Evolutionary conservation across 2,329 filamentous ascomycete species (phyloP).

Genomic region (Sporothrix brunneoviolacea): DNA sequence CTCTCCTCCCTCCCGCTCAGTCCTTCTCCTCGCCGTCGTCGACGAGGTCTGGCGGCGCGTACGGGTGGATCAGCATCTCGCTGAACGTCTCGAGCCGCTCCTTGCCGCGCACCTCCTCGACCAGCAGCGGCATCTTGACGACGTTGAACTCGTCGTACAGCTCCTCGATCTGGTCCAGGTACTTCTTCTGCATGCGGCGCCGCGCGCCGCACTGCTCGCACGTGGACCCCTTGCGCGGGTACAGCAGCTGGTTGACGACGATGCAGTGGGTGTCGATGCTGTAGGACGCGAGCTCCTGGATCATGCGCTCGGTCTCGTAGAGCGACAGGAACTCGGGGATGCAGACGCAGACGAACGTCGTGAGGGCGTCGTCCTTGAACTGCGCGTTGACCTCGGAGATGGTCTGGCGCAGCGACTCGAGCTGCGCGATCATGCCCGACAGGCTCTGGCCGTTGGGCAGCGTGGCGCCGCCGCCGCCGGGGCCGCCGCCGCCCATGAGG

Average conservation of each 20-base stretch:
- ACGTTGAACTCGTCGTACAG: conserved; percentile 99
- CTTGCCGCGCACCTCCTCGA: conserved; percentile 93
- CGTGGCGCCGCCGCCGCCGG: conserved; percentile 31
- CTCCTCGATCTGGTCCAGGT: conserved; percentile 96
- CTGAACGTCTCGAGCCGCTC: conserved; percentile 88
- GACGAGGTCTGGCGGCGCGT: conserved; percentile 50
- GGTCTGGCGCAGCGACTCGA: conserved; percentile 86
- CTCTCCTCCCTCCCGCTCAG: not conserved
- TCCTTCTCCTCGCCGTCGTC: conserved; percentile 9
- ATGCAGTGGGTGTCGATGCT: conserved; percentile 95
- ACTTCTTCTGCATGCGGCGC: conserved; percentile 98
- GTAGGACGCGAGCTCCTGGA: conserved; percentile 91
- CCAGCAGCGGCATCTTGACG: conserved; percentile 92
- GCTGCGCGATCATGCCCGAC: conserved; percentile 86
- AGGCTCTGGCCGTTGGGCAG: conserved; percentile 91
- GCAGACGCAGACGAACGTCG: conserved; percentile 96
- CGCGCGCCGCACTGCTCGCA: conserved; percentile 95
- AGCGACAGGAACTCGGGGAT: conserved; percentile 95
- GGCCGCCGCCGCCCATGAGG: conserved; percentile 71
- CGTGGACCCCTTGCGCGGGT: conserved; percentile 74
- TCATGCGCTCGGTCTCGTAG: conserved; percentile 99
- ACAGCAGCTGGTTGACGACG: conserved; percentile 95
- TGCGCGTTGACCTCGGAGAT: conserved; percentile 95
- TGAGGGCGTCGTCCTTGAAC: conserved; percentile 94
- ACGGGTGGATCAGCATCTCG: conserved; percentile 74